These are phyloP conservation scores for Wickerhamiella australiensis DNA, from an alignment of 805 yeast genomes.

Conservation along the genomic window DNA sequence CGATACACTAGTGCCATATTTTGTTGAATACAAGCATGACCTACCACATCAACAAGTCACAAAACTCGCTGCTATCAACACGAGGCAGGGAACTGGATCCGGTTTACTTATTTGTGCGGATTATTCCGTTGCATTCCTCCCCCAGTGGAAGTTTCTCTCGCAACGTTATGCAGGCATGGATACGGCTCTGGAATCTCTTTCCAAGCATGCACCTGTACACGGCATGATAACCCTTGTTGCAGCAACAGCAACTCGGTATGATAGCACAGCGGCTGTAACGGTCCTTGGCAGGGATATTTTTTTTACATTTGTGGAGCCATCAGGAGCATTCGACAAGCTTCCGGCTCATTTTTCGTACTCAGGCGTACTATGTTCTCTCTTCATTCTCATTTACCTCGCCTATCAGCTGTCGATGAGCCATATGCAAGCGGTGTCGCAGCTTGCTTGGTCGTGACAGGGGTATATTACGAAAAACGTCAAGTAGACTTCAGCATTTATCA, in stretches of 20 bases:
- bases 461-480: neutral
- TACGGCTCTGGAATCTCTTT: neutral
- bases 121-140: neutral
- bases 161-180: neutral
- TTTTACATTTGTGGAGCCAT: neutral
- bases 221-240: neutral
- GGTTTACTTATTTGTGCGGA: neutral
- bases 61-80: neutral
- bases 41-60: no score
- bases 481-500: neutral
- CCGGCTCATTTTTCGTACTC: neutral
- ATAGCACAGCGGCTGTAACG: neutral
- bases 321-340: conserved; percentile 6
- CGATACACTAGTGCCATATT: neutral
- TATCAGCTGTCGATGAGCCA: conserved; percentile 4
- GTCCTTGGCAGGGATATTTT: conserved; percentile 6
- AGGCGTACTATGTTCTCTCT: neutral
- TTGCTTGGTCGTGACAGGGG: conserved; percentile 7
- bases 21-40: neutral
- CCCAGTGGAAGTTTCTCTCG: neutral
- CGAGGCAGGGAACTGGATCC: neutral
- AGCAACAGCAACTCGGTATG: neutral
- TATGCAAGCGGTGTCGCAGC: neutral
- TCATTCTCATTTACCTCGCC: conserved; percentile 1
- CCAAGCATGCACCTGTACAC: neutral